These are phyloP conservation scores for Sarocladiaceae sp. DNA, from an alignment of 2,329 filamentous ascomycete genomes.

Conservation along the genomic window DNA sequence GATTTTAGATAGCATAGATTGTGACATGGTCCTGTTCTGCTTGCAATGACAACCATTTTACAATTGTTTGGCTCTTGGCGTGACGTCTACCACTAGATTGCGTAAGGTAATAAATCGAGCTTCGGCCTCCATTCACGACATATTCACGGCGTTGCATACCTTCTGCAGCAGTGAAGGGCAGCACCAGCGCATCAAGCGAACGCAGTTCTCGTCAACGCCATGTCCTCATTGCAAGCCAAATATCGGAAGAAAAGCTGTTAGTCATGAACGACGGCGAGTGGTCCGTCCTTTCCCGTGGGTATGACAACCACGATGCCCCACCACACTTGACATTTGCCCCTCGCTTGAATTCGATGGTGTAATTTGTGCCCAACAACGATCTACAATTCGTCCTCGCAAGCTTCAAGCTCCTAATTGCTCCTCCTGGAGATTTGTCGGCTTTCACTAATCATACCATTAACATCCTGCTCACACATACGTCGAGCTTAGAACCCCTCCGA, in stretches of 20 bases:
- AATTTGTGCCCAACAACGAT: conserved; percentile 7
- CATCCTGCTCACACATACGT: no score
- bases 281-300: background rate
- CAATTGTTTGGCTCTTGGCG: background rate
- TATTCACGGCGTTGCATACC: no score
- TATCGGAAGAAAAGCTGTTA: background rate
- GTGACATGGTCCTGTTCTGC: background rate
- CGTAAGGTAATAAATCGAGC: no score
- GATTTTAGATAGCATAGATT: conserved; percentile 5
- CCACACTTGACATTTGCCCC: conserved; percentile 8
- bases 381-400: background rate
- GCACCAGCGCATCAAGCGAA: no score
- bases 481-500: no score
- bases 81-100: no score
- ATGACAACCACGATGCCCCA: conserved; percentile 6
- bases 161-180: no score
- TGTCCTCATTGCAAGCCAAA: no score
- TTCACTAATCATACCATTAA: no score
- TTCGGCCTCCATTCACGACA: no score
- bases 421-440: background rate
- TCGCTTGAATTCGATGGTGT: background rate
- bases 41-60: background rate
- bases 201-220: no score
- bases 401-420: background rate
- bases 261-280: background rate